These are phyloP conservation scores for Priceomyces haplophilus DNA, from an alignment of 805 yeast genomes.

Conservation along the genomic window DNA sequence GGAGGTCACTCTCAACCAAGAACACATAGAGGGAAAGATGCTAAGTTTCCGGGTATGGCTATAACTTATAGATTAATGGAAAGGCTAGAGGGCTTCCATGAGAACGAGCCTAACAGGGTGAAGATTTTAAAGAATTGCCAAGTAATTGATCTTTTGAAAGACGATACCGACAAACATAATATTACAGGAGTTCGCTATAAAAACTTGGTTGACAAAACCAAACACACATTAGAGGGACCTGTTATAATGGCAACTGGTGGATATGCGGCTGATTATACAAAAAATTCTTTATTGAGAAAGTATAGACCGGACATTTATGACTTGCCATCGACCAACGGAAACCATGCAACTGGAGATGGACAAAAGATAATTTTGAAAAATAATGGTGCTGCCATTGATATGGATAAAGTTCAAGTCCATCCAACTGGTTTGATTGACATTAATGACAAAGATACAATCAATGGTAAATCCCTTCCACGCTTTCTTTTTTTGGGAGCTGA, in stretches of 20 bases:
- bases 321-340: constrained; percentile 60
- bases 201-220: constrained; percentile 29
- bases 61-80: constrained; percentile 55
- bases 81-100: constrained; percentile 46
- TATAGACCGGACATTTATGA: constrained; percentile 57
- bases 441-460: constrained; percentile 42
- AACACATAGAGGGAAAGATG: constrained; percentile 75
- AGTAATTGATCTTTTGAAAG: constrained; percentile 42
- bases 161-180: constrained; percentile 18
- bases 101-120: constrained; percentile 43
- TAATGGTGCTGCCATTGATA: constrained; percentile 55
- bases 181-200: constrained; percentile 33
- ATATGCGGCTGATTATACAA: constrained; percentile 61
- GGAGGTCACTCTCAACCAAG: constrained; percentile 83
- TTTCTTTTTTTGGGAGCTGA: constrained; percentile 63
- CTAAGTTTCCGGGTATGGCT: constrained; percentile 65
- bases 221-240: constrained; percentile 45
- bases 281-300: constrained; percentile 49
- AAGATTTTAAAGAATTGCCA: constrained; percentile 39
- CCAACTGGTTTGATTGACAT: constrained; percentile 62
- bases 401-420: constrained; percentile 66
- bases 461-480: constrained; percentile 40
- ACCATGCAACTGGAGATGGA: constrained; percentile 63
- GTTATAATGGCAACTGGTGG: constrained; percentile 66
- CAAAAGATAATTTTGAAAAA: constrained; percentile 51